These are phyloP conservation scores for Oemleria cerasiformis DNA, from an alignment of 306 rosid species.

Conservation along the genomic window DNA sequence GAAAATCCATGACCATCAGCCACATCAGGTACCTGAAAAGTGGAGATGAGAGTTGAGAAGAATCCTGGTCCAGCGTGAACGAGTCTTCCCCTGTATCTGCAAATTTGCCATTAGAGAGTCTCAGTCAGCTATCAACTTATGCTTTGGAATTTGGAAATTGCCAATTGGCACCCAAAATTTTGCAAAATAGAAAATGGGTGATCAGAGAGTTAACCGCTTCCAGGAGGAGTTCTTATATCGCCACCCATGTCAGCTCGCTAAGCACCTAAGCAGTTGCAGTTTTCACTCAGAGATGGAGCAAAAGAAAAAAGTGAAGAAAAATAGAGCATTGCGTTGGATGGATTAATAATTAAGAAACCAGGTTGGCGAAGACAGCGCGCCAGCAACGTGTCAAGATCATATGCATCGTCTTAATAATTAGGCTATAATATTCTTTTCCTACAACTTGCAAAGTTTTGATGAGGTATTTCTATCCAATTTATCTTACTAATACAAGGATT, in stretches of 20 bases:
- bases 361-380: not conserved
- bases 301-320: not conserved
- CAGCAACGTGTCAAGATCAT: not conserved
- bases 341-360: not conserved
- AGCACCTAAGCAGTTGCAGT: not conserved
- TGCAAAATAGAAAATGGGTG: not conserved
- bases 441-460: too few relatives aligned
- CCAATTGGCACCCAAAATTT: too few relatives aligned
- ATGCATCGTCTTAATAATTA: not conserved
- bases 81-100: constrained; percentile 33
- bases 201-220: not conserved
- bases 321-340: not conserved
- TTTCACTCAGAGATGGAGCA: not conserved
- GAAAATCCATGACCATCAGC: not conserved
- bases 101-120: not conserved
- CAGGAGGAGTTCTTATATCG: constrained; percentile 17
- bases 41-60: constrained; percentile 33
- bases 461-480: too few relatives aligned
- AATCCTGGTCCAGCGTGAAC: constrained; percentile 32
- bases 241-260: constrained; percentile 29
- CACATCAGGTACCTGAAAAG: constrained; percentile 32
- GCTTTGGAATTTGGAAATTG: too few relatives aligned
- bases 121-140: not conserved
- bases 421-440: too few relatives aligned
- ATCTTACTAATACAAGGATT: too few relatives aligned